Conservation (phyloP, 306 rosid species). For the Vigna mungo region DNA sequence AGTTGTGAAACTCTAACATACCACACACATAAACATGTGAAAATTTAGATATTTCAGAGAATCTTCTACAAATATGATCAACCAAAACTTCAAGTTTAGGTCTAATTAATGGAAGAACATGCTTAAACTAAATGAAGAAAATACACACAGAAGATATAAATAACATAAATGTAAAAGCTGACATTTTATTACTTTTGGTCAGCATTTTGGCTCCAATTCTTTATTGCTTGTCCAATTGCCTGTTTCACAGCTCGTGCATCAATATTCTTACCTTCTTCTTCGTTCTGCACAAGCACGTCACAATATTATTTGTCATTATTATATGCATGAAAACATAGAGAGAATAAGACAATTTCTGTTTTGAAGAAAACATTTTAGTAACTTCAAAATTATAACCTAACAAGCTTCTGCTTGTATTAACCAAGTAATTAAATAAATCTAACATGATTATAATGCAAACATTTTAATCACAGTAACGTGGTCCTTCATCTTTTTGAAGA, state of each 20-base stretch:
- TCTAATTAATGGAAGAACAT: slow-evolving; percentile 15
- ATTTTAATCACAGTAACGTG: slow-evolving; percentile 22
- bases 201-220: slow-evolving; percentile 53
- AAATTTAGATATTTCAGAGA: neutral
- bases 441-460: neutral
- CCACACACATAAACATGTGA: neutral
- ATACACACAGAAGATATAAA: neutral
- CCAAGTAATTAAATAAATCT: neutral
- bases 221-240: slow-evolving; percentile 54
- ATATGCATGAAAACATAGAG: neutral
- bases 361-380: neutral
- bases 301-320: slow-evolving; percentile 8
- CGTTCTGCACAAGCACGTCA: slow-evolving; percentile 46
- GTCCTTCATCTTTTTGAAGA: slow-evolving; percentile 1
- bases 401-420: neutral
- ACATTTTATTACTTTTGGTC: slow-evolving; percentile 27
- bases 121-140: neutral
- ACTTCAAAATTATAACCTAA: neutral
- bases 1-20: neutral
- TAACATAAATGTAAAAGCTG: neutral
- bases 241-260: slow-evolving; percentile 55
- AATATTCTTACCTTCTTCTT: slow-evolving; percentile 45
- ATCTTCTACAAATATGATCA: neutral
- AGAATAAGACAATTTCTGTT: neutral
- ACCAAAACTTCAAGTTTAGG: slow-evolving; percentile 32